Conservation (phyloP, 768 basidiomycete species). For the Dendrothele bispora region DNA sequence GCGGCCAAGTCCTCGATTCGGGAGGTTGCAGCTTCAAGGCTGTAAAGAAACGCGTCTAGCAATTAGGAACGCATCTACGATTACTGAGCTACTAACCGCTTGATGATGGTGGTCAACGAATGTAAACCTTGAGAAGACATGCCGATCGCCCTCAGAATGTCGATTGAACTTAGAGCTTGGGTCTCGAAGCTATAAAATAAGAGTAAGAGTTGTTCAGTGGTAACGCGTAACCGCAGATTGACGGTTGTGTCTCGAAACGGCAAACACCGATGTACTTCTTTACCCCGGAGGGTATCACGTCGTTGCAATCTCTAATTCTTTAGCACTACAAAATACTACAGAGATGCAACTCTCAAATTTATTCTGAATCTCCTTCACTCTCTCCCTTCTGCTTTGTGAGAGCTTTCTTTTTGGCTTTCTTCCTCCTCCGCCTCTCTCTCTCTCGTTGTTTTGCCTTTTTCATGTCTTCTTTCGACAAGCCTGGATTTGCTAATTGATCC, state of each 20-base stretch:
- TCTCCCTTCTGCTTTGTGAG: not conserved
- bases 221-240: no score
- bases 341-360: not conserved
- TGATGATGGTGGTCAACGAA: slow-evolving; percentile 80
- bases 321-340: no score
- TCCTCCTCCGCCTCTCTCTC: slow-evolving; percentile 69
- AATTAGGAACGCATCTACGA: slow-evolving; percentile 6
- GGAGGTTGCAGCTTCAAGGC: slow-evolving; percentile 90
- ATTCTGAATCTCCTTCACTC: not conserved
- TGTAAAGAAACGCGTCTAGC: slow-evolving; percentile 34
- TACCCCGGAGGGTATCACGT: no score
- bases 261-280: slow-evolving; percentile 7
- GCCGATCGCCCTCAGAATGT: not conserved
- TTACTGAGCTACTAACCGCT: slow-evolving; percentile 73
- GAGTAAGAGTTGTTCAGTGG: not conserved
- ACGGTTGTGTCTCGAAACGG: not conserved
- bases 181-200: not conserved
- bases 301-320: no score
- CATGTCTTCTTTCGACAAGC: slow-evolving; percentile 70
- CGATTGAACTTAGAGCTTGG: not conserved
- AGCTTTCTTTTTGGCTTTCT: slow-evolving; percentile 78
- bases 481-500: slow-evolving; percentile 72
- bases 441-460: slow-evolving; percentile 72
- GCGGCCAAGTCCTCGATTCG: slow-evolving; percentile 89
- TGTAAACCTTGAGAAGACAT: slow-evolving; percentile 58